Evolutionary conservation across 2,329 filamentous ascomycete species (phyloP).

Genomic region (Aspergillus uvarum): DNA sequence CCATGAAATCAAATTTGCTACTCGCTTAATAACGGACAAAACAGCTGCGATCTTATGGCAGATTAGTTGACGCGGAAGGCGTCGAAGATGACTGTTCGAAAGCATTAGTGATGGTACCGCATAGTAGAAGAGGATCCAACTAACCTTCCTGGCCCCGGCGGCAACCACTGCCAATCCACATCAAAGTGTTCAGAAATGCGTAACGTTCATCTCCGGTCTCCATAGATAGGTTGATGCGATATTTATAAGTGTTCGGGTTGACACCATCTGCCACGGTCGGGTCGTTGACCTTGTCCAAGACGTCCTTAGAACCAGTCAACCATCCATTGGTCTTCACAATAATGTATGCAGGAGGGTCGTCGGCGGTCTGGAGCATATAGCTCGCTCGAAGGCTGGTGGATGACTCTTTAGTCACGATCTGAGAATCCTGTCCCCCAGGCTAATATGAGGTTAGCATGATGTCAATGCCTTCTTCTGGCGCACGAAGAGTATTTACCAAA

Average conservation of each 20-base stretch:
- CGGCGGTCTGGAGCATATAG: constrained; percentile 52
- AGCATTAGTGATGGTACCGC: constrained; percentile 11
- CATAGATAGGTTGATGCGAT: constrained; percentile 49
- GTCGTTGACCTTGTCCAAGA: constrained; percentile 50
- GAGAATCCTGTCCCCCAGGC: constrained; percentile 53
- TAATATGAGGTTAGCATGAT: constrained; percentile 23
- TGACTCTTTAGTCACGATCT: constrained; percentile 50
- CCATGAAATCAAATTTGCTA: constrained; percentile 21
- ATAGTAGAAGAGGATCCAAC: constrained; percentile 8
- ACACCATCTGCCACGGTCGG: constrained; percentile 45
- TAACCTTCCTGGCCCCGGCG: constrained; percentile 48
- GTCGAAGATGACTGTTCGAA: constrained; percentile 25
- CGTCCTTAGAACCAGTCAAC: constrained; percentile 50
- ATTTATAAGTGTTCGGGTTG: constrained; percentile 51
- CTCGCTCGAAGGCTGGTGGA: constrained; percentile 46
- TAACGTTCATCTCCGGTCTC: constrained; percentile 53
- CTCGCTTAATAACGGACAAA: constrained; percentile 26
- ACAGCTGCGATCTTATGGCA: constrained; percentile 17
- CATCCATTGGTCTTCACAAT: constrained; percentile 49
- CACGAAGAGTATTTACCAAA: constrained; percentile 41
- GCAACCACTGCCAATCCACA: constrained; percentile 53
- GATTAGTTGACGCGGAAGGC: constrained; percentile 29
- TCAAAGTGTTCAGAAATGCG: constrained; percentile 49
- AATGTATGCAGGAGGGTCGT: constrained; percentile 52
- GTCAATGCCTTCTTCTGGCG: background rate